Base-by-base conservation (phyloP, 805 yeast species). In the Candida boidinii region DNA sequence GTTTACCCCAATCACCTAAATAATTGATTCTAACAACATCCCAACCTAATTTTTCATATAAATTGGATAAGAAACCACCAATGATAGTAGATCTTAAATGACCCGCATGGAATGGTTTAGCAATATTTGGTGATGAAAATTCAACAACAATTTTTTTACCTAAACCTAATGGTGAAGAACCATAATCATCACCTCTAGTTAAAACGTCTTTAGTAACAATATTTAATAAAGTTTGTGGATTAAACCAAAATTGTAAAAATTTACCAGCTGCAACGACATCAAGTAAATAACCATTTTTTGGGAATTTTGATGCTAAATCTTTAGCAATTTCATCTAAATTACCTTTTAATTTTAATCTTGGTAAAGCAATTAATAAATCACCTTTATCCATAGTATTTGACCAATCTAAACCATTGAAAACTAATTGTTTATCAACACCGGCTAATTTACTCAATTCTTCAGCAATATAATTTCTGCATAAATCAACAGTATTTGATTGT, bases 61-160 rank as follows among this genome's bases (percentile, higher is more conserved):
- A 68, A 60, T 88, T 90, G 26, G 95, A 64, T 30, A 92, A 58
- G 65, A 87, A 92, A 12, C 97, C 97, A 48, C 99, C 99, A 55
- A 92, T 92, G 53, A 92, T 92, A 28, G 99, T 92, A 21, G 95
- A 83, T 62, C 99, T 80, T 60, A 92, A 74, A 60, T 92, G 99
- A 39, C 99, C 99, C 35, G 99, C 99, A 56, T 92, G 99, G 81
- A 92, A 92, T 10, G 99, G 99, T 64, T 92, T 92, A 44, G 99
- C 99, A 52, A 92, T 90, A 61, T 92, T 92, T 43, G 99, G 99
- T 23, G 97, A 88, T 2, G 96, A 85, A 52, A 92, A 92, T 60
- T 92, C 99, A 47, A 92, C 70, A 28, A 87, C 49, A 13, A 82
- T 68, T 41, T 67, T 79, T 62, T 86, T 81, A 42, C 76, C 77